Base-by-base conservation (phyloP, 257 asterid genomes). In the Hygrophila difformis region DNA sequence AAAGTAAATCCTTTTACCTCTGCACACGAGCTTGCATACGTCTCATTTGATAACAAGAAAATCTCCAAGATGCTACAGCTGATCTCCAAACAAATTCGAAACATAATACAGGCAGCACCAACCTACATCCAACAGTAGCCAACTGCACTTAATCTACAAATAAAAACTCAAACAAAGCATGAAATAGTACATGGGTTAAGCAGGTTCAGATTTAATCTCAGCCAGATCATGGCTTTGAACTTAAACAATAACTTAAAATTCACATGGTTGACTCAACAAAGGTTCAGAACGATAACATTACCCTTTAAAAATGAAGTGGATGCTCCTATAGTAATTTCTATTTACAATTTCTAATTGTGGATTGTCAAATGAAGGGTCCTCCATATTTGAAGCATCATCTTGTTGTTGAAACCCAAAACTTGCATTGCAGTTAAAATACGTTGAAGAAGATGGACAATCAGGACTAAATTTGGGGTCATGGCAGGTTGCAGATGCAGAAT, bases 221-320 rank as follows among this genome's bases (percentile, higher is more conserved):
- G n/a, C n/a, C n/a, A n/a, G n/a, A n/a, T n/a, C n/a, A n/a, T n/a
- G n/a, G n/a, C n/a, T n/a, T n/a, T n/a, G n/a, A n/a, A n/a, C n/a
- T n/a, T n/a, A n/a, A n/a, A n/a, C n/a, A n/a, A n/a, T n/a, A n/a
- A n/a, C n/a, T n/a, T n/a, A n/a, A n/a, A n/a, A n/a, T 16, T 1
- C 13, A 6, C 12, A 2, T 14, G 4, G 8, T 7, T 18, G 8
- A 44, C 1, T 4, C 2, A 36, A 31, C 53, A 60, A 56, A 18
- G 60, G 34, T 1, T 13, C 38, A 47, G 39, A 39, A 26, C 50
- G 50, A 37, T 23, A 59, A 51, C 17, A 21, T 64, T 78, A 89
- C 97, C 97, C 84, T 72, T 79, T 78, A 65, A 79, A 75, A 79
- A 81, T 55, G 72, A 73, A 73, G 81, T 17, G 62, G 75, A 69